These are phyloP conservation scores for Aspergillus sp. DNA, from an alignment of 2,329 filamentous ascomycete species.

Conservation along the genomic window DNA sequence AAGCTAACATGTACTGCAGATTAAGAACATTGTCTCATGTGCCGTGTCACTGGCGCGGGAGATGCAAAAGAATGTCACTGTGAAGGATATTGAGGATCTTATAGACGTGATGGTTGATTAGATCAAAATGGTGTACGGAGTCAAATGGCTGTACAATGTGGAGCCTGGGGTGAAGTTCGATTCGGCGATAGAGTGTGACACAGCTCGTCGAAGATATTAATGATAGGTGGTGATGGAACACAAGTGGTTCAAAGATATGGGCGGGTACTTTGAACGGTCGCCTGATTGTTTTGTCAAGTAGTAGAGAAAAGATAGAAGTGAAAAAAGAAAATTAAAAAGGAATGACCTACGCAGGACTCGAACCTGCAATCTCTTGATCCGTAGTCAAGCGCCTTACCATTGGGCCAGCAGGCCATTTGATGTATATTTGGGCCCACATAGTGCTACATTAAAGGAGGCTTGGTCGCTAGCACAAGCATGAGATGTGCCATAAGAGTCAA, in stretches of 20 bases:
- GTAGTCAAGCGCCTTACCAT: slow-evolving; percentile 56
- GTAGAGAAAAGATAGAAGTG: too few relatives aligned
- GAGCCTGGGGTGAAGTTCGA: too few relatives aligned
- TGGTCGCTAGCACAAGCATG: too few relatives aligned
- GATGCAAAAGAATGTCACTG: neutral
- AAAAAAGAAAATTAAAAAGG: neutral
- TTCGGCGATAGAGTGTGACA: too few relatives aligned
- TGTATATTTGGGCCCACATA: neutral
- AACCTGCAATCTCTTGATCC: slow-evolving; percentile 55
- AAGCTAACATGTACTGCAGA: neutral
- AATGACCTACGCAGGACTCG: slow-evolving; percentile 38
- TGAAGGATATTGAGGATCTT: neutral
- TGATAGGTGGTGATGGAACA: too few relatives aligned
- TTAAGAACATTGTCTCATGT: slow-evolving; percentile 5
- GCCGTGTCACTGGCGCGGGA: slow-evolving; percentile 1
- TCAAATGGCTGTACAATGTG: neutral
- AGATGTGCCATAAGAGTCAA: too few relatives aligned
- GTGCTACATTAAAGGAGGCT: rapidly evolving
- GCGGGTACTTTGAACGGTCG: too few relatives aligned
- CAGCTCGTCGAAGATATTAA: too few relatives aligned
- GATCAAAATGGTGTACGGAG: neutral
- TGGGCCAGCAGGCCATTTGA: slow-evolving; percentile 35
- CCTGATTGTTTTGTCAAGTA: too few relatives aligned
- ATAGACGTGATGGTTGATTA: neutral
- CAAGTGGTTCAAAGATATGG: too few relatives aligned